phyloP scores from a whole-genome alignment of 2,329 filamentous ascomycete species.

The Keithomyces neogunnii region DNA sequence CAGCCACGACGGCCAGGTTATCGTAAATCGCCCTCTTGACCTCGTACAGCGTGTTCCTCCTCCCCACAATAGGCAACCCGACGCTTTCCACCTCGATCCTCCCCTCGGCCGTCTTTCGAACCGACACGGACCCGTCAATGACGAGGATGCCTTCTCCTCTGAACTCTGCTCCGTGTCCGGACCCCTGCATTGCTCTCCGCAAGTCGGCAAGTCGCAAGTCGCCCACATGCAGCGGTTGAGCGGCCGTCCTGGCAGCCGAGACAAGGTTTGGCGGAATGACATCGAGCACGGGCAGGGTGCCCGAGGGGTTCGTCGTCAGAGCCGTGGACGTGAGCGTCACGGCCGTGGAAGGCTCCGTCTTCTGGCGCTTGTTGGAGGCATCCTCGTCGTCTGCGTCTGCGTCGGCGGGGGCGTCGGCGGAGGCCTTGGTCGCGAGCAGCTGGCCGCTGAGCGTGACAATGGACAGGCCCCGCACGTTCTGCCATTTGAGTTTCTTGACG shows the following conservation, averaged over 20 bases:
- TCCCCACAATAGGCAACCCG: conserved; percentile 33
- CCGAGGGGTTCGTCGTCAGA: conserved; percentile 1
- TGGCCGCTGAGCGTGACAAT: conserved; percentile 88
- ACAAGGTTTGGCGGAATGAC: conserved; percentile 51
- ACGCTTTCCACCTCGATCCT: conserved; percentile 81
- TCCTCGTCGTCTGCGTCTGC: conserved; percentile 42
- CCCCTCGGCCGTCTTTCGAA: conserved; percentile 80
- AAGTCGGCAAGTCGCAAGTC: conserved; percentile 85
- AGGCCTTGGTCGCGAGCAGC: conserved; percentile 33
- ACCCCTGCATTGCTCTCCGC: conserved; percentile 70
- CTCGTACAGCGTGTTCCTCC: conserved; percentile 66
- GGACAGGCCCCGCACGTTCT: conserved; percentile 80
- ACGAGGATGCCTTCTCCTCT: conserved; percentile 86
- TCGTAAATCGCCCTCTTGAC: conserved; percentile 91
- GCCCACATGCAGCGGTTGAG: conserved; percentile 88
- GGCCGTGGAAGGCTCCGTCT: conserved; percentile 29
- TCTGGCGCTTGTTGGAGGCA: conserved; percentile 39
- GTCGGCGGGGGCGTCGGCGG: conserved; percentile 36
- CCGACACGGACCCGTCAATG: conserved; percentile 79
- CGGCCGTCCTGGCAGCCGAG: conserved; percentile 65
- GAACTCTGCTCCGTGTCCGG: conserved; percentile 85
- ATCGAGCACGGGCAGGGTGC: conserved; percentile 41
- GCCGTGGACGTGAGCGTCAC: conserved; percentile 11
- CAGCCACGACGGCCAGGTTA: conserved; percentile 82
- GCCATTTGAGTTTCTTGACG: conserved; percentile 85